Conservation (phyloP, 495 filamentous ascomycete species). For the Tuber aestivum region DNA sequence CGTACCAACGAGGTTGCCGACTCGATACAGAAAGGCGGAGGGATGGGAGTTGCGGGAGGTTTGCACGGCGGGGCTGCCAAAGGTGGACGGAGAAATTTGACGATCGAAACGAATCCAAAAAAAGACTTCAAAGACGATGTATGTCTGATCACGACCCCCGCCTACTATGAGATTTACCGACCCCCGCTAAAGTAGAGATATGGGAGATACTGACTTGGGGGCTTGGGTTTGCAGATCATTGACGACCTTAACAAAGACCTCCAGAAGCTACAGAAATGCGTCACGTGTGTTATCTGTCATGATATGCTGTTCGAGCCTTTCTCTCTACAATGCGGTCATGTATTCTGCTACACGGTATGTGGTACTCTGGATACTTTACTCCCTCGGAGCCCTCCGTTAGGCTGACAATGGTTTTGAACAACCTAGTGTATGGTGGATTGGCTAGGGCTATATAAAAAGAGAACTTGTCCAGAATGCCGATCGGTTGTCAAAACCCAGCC, state of each 20-base stretch:
- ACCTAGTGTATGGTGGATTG: constrained; percentile 59
- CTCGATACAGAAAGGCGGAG: neutral
- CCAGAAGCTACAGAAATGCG: constrained; percentile 37
- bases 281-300: constrained; percentile 66
- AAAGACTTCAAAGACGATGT: constrained; percentile 32
- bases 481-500: constrained; percentile 55
- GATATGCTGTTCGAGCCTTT: constrained; percentile 67
- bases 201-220: constrained; percentile 21
- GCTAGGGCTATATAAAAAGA: constrained; percentile 54
- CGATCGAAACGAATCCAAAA: constrained; percentile 15
- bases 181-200: neutral
- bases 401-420: constrained; percentile 4
- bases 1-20: neutral
- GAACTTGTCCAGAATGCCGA: constrained; percentile 67
- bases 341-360: constrained; percentile 65
- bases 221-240: constrained; percentile 42
- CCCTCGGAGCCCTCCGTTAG: neutral
- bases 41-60: constrained; percentile 2
- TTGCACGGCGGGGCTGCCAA: constrained; percentile 4
- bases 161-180: neutral
- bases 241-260: constrained; percentile 45
- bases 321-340: constrained; percentile 65
- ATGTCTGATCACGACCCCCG: constrained; percentile 7
- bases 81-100: constrained; percentile 6
- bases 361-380: constrained; percentile 2